phyloP scores from a whole-genome alignment of 805 yeast genomes.

The Candida ficus region DNA sequence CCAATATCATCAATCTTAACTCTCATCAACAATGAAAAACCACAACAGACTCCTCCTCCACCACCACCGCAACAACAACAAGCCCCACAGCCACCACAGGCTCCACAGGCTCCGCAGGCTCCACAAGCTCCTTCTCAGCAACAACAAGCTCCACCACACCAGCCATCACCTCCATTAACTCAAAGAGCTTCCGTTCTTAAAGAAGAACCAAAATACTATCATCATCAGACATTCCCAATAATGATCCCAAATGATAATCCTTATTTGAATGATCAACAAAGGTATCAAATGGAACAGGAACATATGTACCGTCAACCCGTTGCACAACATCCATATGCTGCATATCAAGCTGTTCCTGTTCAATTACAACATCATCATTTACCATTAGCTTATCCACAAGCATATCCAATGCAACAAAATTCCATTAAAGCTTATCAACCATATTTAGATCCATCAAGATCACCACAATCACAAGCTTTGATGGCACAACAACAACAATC shows the following conservation, averaged over 20 bases:
- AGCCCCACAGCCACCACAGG: background rate
- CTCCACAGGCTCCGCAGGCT: background rate
- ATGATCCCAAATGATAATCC: constrained; percentile 1
- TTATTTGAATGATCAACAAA: constrained; percentile 4
- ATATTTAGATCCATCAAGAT: background rate
- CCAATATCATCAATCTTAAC: constrained; percentile 13
- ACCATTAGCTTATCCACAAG: background rate
- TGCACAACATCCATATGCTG: no score
- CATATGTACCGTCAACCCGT: no score
- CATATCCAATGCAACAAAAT: background rate
- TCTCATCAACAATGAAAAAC: constrained; percentile 1
- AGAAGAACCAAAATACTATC: background rate
- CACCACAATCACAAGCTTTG: background rate
- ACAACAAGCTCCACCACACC: background rate
- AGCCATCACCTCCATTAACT: background rate
- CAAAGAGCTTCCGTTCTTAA: no score
- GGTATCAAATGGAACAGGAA: constrained; percentile 6
- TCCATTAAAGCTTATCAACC: no score
- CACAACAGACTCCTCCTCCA: no score
- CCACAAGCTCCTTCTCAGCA: background rate
- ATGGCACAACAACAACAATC: background rate
- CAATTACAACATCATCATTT: background rate
- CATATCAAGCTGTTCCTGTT: no score
- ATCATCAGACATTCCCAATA: background rate
- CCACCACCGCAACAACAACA: background rate